These are phyloP conservation scores for Podaxis sp. DNA, from an alignment of 768 basidiomycete genomes.

Conservation along the genomic window DNA sequence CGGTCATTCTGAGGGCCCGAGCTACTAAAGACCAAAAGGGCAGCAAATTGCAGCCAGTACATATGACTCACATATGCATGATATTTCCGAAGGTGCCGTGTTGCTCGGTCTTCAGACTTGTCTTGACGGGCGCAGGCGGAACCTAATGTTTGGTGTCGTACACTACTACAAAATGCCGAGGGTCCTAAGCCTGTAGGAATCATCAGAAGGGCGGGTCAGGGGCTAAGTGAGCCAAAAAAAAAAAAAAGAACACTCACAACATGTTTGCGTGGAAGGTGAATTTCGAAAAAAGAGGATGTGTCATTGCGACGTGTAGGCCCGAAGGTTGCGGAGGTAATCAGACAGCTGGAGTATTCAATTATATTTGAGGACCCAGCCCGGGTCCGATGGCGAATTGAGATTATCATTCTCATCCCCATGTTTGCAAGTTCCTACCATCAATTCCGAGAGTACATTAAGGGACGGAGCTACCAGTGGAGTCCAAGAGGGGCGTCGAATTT, in stretches of 20 bases:
- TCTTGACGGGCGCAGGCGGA: not conserved
- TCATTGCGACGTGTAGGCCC: not conserved
- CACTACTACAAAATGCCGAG: not conserved
- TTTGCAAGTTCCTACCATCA: not conserved
- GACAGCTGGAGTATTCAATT: not conserved
- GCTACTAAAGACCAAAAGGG: not conserved
- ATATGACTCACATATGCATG: not conserved
- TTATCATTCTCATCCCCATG: not conserved
- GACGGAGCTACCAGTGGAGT: not conserved
- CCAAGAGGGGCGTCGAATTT: not conserved
- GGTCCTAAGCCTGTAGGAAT: not conserved
- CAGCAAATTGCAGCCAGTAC: not conserved
- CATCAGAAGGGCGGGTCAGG: not conserved
- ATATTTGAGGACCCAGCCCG: not conserved
- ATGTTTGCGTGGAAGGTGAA: not conserved
- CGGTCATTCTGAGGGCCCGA: not conserved
- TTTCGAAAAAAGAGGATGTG: not conserved
- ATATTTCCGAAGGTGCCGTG: conserved; percentile 6
- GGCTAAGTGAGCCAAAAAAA: not conserved
- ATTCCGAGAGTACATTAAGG: not conserved
- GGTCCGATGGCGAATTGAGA: conserved; percentile 5
- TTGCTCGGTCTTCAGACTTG: conserved; percentile 2
- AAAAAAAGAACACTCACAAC: not conserved
- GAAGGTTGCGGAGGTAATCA: not conserved
- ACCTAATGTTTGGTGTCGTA: not conserved